Conservation (phyloP, 768 basidiomycete species). For the Megacollybia marginata region DNA sequence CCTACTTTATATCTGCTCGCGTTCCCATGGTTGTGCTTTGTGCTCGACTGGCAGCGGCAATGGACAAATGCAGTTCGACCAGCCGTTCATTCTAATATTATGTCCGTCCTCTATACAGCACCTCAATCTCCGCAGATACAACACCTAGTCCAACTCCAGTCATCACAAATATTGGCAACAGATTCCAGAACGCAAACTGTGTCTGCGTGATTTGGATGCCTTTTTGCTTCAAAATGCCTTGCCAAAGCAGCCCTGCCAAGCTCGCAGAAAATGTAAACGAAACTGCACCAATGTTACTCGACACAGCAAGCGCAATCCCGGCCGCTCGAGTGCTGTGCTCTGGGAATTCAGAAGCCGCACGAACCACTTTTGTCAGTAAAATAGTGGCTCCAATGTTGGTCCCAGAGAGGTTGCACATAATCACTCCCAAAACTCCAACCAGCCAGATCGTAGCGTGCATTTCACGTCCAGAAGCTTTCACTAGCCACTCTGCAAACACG, state of each 20-base stretch:
- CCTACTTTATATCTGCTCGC: too few relatives aligned
- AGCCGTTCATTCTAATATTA: too few relatives aligned
- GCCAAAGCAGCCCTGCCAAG: slow-evolving; percentile 85
- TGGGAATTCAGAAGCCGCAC: slow-evolving; percentile 34
- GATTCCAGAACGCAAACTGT: slow-evolving; percentile 71
- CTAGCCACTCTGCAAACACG: slow-evolving; percentile 63
- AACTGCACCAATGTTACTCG: slow-evolving; percentile 87
- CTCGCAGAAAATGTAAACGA: slow-evolving; percentile 85
- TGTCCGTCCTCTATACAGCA: slow-evolving; percentile 24
- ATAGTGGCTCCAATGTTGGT: slow-evolving; percentile 88
- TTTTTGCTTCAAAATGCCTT: slow-evolving; percentile 65
- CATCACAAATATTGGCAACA: slow-evolving; percentile 56
- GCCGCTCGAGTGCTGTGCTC: slow-evolving; percentile 40
- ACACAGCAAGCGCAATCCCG: slow-evolving; percentile 71
- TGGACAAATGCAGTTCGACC: too few relatives aligned
- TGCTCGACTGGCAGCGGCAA: too few relatives aligned
- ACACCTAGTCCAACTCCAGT: slow-evolving; percentile 60
- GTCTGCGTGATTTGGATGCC: slow-evolving; percentile 50
- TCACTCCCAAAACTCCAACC: slow-evolving; percentile 53
- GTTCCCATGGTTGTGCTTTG: too few relatives aligned
- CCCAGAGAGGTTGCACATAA: slow-evolving; percentile 66
- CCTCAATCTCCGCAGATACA: slow-evolving; percentile 71
- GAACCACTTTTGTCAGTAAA: slow-evolving; percentile 74
- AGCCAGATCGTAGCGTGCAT: slow-evolving; percentile 39
- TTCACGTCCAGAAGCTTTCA: slow-evolving; percentile 23